Conservation (phyloP, 345 rosid genomes). For the Brassica rapa region DNA sequence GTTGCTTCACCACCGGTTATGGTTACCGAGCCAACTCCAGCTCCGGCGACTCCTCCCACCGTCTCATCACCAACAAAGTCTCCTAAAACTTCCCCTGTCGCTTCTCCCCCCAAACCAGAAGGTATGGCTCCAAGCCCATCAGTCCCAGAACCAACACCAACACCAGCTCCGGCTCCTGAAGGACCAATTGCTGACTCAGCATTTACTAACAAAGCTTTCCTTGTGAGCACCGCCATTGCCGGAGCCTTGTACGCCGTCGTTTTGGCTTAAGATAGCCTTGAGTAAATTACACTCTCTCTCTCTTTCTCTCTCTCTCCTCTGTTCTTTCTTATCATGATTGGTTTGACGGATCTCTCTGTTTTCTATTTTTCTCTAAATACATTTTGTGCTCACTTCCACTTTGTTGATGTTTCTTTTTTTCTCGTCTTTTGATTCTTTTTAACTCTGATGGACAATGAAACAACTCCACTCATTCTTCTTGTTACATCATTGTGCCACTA, state of each 20-base stretch:
- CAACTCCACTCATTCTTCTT: not conserved
- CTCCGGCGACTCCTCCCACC: slow-evolving; percentile 32
- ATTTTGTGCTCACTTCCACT: slow-evolving; percentile 13
- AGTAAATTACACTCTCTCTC: not conserved
- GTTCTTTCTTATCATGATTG: slow-evolving; percentile 4
- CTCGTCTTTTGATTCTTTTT: not conserved
- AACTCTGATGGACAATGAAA: slow-evolving; percentile 17
- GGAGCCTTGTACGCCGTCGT: slow-evolving; percentile 56
- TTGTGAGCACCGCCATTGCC: slow-evolving; percentile 50
- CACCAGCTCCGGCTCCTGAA: slow-evolving; percentile 19
- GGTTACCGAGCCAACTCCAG: slow-evolving; percentile 19
- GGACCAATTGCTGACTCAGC: slow-evolving; percentile 28
- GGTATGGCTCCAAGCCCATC: slow-evolving; percentile 32
- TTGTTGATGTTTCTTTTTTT: not conserved
- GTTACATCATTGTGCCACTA: not conserved
- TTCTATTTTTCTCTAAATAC: not conserved
- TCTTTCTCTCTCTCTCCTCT: not conserved
- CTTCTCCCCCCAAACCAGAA: slow-evolving; percentile 34
- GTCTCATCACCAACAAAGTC: slow-evolving; percentile 18
- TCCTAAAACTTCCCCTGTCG: slow-evolving; percentile 27
- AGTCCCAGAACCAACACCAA: slow-evolving; percentile 19
- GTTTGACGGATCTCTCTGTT: slow-evolving; percentile 21
- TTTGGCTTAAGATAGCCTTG: slow-evolving; percentile 49
- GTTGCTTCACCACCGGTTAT: slow-evolving; percentile 27
- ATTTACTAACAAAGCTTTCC: slow-evolving; percentile 45